These are phyloP conservation scores for Capsella bursapastoris DNA, from an alignment of 345 rosid genomes.

Conservation along the genomic window DNA sequence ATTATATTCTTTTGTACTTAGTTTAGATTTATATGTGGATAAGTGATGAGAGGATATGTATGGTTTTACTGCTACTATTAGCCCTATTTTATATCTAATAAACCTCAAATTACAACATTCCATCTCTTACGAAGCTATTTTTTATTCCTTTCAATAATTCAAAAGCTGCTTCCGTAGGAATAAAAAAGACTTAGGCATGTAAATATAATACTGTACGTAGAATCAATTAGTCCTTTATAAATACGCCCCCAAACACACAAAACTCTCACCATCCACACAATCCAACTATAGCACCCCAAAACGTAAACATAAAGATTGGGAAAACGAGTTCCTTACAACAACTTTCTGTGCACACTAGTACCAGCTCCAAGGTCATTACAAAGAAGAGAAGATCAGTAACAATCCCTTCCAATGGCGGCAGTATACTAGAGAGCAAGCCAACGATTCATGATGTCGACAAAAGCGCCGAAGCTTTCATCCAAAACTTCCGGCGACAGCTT, in stretches of 20 bases:
- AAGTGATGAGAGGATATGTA: slow-evolving; percentile 25
- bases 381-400: slow-evolving; percentile 34
- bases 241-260: slow-evolving; percentile 2
- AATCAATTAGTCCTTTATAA: slow-evolving; percentile 23
- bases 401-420: background rate
- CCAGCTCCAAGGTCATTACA: slow-evolving; percentile 33
- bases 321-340: slow-evolving; percentile 38
- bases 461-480: slow-evolving; percentile 44
- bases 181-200: background rate
- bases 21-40: slow-evolving; percentile 20
- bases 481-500: slow-evolving; percentile 43
- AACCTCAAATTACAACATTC: slow-evolving; percentile 27
- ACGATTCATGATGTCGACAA: slow-evolving; percentile 36
- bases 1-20: background rate
- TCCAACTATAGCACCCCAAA: background rate
- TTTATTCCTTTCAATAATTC: slow-evolving; percentile 8
- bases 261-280: slow-evolving; percentile 23
- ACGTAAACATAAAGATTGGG: background rate
- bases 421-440: slow-evolving; percentile 19
- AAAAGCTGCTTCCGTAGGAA: slow-evolving; percentile 33
- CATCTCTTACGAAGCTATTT: background rate
- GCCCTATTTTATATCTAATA: background rate
- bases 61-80: background rate
- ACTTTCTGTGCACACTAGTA: slow-evolving; percentile 9
- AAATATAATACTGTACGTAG: background rate